A percentile compares a stretch with the other conserved stretches of the same genome.
Evolutionary conservation across 2,329 filamentous ascomycete genomes (phyloP).

Genomic region (Sclerotinia spermophila): DNA sequence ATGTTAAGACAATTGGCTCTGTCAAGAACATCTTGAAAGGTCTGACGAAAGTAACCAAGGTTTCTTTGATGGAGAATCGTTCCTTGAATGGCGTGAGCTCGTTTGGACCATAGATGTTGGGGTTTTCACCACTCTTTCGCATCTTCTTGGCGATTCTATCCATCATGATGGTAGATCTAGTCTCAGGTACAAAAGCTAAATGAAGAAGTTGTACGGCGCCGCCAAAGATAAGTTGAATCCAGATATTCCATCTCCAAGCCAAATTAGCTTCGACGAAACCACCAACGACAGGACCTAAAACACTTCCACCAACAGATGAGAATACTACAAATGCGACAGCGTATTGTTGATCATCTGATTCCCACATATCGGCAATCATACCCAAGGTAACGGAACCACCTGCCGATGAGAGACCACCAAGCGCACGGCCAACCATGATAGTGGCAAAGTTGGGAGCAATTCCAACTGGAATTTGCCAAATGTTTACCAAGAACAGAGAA

Average conservation of each 20-base stretch:
- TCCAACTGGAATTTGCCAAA: conserved; percentile 71
- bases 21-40: conserved; percentile 71
- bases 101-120: conserved; percentile 63
- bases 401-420: conserved; percentile 68
- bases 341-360: conserved; percentile 67
- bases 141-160: conserved; percentile 74
- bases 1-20: conserved; percentile 68
- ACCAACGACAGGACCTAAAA: conserved; percentile 74
- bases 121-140: conserved; percentile 55
- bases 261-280: conserved; percentile 68
- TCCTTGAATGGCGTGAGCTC: conserved; percentile 61
- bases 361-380: conserved; percentile 73
- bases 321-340: conserved; percentile 75
- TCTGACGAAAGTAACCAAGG: conserved; percentile 55
- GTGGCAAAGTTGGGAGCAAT: conserved; percentile 69
- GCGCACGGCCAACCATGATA: conserved; percentile 65
- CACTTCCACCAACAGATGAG: conserved; percentile 73
- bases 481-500: conserved; percentile 70
- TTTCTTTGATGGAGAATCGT: conserved; percentile 56
- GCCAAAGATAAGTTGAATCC: conserved; percentile 81
- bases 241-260: conserved; percentile 73
- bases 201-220: conserved; percentile 65
- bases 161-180: conserved; percentile 71
- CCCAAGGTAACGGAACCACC: conserved; percentile 71
- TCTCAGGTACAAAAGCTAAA: conserved; percentile 70